These are phyloP conservation scores for Streptanthus diversifolius DNA, from an alignment of 345 rosid species.

Conservation along the genomic window DNA sequence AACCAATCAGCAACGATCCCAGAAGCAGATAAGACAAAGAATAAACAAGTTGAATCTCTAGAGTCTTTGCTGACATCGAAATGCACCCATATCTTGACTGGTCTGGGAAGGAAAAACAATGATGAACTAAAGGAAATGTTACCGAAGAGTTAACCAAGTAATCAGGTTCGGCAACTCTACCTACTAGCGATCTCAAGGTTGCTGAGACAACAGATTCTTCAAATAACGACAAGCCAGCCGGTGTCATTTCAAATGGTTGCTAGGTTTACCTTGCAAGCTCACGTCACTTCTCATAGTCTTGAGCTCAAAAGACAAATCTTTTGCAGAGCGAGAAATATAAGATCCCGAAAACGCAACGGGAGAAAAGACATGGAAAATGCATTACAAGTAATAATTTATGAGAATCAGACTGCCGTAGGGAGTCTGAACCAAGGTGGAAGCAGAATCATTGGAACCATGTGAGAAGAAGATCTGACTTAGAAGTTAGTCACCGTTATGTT, in stretches of 20 bases:
- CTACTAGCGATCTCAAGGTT: slow-evolving; percentile 12
- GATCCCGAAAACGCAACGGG: background rate
- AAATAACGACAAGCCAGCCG: slow-evolving; percentile 12
- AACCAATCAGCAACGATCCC: too few species aligned
- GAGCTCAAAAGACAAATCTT: background rate
- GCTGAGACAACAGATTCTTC: slow-evolving; percentile 19
- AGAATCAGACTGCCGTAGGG: background rate
- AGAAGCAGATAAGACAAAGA: too few species aligned
- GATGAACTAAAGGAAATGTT: slow-evolving; percentile 30
- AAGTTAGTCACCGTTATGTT: background rate
- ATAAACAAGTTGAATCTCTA: too few species aligned
- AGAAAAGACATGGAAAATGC: background rate
- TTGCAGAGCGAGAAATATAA: background rate
- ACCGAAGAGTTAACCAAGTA: slow-evolving; percentile 16
- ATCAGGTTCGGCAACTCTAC: background rate
- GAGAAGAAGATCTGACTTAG: background rate
- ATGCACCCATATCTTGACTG: too few species aligned
- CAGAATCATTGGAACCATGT: background rate
- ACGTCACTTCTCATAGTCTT: background rate
- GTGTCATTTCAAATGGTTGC: slow-evolving; percentile 28
- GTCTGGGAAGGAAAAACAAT: slow-evolving; percentile 31
- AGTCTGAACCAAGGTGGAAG: background rate
- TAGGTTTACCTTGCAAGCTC: slow-evolving; percentile 10
- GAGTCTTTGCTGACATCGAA: too few species aligned
- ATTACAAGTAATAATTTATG: background rate